Conservation (phyloP, 768 basidiomycete genomes). For the Xerocomellus intermedius region DNA sequence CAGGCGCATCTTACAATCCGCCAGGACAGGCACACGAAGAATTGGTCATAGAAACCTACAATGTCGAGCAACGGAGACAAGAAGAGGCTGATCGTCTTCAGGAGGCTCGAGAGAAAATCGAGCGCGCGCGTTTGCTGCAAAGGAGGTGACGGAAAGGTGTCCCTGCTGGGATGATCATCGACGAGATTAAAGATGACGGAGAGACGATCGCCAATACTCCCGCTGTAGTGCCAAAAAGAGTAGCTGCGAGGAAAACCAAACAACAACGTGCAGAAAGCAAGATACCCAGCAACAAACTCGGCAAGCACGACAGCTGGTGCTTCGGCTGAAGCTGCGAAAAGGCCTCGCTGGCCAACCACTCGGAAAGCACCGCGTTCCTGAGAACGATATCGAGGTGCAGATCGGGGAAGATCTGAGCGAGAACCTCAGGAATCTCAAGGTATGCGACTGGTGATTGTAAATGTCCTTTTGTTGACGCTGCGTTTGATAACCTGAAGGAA, state of each 20-base stretch:
- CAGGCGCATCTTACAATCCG: slow-evolving; percentile 92
- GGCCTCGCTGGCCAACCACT: slow-evolving; percentile 74
- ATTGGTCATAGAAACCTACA: slow-evolving; percentile 65
- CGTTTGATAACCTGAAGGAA: slow-evolving; percentile 79
- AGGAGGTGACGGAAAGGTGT: slow-evolving; percentile 35
- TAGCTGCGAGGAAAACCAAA: slow-evolving; percentile 52
- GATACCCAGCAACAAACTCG: slow-evolving; percentile 39
- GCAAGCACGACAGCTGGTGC: slow-evolving; percentile 39
- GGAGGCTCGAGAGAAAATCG: slow-evolving; percentile 55
- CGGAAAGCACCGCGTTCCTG: slow-evolving; percentile 77
- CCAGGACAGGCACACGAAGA: slow-evolving; percentile 68
- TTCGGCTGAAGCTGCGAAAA: slow-evolving; percentile 50
- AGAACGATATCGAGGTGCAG: slow-evolving; percentile 75
- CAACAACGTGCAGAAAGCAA: slow-evolving; percentile 61
- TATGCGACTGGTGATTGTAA: slow-evolving; percentile 31
- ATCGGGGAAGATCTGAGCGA: slow-evolving; percentile 88
- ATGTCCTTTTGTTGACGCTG: neutral
- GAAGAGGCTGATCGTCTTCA: slow-evolving; percentile 53
- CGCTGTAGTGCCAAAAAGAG: slow-evolving; percentile 37
- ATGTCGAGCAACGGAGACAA: slow-evolving; percentile 59
- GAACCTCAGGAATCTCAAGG: slow-evolving; percentile 80
- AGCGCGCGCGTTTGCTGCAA: slow-evolving; percentile 37
- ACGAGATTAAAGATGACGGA: slow-evolving; percentile 42
- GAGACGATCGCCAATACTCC: slow-evolving; percentile 35
- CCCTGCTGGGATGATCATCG: slow-evolving; percentile 66